Evolutionary conservation across 2,329 filamentous ascomycete species (phyloP).

Genomic region (Beauveria bassiana): DNA sequence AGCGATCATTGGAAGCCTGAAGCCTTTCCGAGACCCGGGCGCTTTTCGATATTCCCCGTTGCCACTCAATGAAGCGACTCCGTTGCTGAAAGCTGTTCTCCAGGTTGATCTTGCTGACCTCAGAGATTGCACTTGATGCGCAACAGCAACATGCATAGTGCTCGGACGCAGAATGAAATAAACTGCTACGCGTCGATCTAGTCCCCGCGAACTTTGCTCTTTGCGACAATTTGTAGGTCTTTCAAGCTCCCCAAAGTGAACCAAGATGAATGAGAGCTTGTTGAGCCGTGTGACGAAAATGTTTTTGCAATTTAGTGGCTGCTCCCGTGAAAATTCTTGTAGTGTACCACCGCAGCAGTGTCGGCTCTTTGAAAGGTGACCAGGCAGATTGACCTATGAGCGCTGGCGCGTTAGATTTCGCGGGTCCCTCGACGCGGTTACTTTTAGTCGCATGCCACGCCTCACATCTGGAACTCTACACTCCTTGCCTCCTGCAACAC

Average conservation of each 20-base stretch:
- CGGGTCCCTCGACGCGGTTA: conserved; percentile 19
- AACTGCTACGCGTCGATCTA: background rate
- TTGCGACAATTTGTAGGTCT: background rate
- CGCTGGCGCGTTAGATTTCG: conserved; percentile 17
- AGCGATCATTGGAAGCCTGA: background rate
- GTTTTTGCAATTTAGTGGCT: background rate
- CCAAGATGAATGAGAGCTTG: background rate
- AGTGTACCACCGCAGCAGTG: conserved; percentile 6
- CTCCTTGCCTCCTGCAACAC: conserved; percentile 24
- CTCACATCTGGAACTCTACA: conserved; percentile 5
- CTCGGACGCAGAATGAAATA: background rate
- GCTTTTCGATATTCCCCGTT: background rate
- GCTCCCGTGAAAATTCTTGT: background rate
- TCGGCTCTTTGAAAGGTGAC: background rate
- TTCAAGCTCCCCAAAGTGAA: background rate
- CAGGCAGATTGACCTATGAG: conserved; percentile 9
- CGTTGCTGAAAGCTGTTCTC: background rate
- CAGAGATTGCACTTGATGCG: background rate
- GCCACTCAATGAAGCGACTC: background rate
- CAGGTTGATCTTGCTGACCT: background rate
- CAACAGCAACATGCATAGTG: background rate
- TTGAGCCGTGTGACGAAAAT: background rate
- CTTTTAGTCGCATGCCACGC: conserved; percentile 14
- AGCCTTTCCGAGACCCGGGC: background rate
- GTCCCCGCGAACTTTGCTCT: background rate